Conservation (phyloP, 805 yeast genomes). For the Lipomyces chichibuensis region DNA sequence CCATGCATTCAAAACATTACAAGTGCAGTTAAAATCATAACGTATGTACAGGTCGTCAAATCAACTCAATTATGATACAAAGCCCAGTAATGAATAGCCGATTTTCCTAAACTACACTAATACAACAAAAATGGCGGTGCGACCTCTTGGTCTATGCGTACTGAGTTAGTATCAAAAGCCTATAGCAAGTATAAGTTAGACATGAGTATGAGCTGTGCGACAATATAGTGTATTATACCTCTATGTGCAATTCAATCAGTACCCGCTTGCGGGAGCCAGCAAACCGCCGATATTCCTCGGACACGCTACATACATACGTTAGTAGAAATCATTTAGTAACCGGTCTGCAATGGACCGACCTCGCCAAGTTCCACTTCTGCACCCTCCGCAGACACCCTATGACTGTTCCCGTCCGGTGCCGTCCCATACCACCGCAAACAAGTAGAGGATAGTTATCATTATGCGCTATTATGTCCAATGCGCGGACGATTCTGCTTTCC, state of each 20-base stretch:
- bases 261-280: constrained; percentile 91
- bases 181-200: background rate
- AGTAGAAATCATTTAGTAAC: background rate
- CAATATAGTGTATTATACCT: constrained; percentile 44
- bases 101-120: background rate
- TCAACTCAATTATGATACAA: background rate
- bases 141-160: constrained; percentile 22
- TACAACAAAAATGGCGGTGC: constrained; percentile 36
- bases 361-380: constrained; percentile 96
- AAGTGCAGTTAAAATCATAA: background rate
- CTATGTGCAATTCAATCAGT: constrained; percentile 86
- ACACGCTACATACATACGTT: constrained; percentile 53
- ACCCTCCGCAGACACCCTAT: constrained; percentile 88
- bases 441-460: constrained; percentile 78
- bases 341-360: constrained; percentile 14
- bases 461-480: constrained; percentile 74
- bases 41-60: background rate
- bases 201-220: too few species aligned
- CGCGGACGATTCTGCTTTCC: constrained; percentile 76
- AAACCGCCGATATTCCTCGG: constrained; percentile 91
- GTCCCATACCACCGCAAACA: constrained; percentile 97
- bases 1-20: background rate
- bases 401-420: constrained; percentile 96
- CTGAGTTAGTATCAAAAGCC: constrained; percentile 37
- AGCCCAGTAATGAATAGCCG: background rate